Percentiles rank a stretch among this genome's conserved stretches.
These are phyloP conservation scores for Teunomyces funiuensis DNA, from an alignment of 805 yeast species.

Conservation along the genomic window DNA sequence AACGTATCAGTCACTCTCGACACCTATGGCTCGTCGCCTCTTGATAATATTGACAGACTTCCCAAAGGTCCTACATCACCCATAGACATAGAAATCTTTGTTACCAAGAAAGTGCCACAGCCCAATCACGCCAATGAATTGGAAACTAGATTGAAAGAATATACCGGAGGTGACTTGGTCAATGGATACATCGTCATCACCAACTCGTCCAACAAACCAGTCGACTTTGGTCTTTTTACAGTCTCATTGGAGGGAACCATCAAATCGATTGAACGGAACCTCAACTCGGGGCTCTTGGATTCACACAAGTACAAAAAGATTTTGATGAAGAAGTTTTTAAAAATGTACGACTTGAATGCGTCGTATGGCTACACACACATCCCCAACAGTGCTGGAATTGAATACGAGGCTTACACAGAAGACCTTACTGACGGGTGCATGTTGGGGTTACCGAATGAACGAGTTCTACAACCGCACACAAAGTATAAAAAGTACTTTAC, in stretches of 20 bases:
- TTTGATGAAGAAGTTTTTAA: constrained; percentile 49
- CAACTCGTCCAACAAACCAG: constrained; percentile 44
- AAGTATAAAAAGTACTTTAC: constrained; percentile 59
- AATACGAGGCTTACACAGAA: constrained; percentile 41
- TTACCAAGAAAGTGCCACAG: constrained; percentile 52
- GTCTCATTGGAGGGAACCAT: constrained; percentile 34
- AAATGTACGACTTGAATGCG: constrained; percentile 63
- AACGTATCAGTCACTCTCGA: constrained; percentile 14
- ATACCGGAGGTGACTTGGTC: constrained; percentile 41
- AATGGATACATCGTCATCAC: constrained; percentile 48
- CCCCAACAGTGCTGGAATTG: constrained; percentile 52
- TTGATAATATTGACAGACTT: constrained; percentile 52
- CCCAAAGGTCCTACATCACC: constrained; percentile 45
- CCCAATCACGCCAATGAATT: constrained; percentile 41
- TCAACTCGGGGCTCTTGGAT: constrained; percentile 11
- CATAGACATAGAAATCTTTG: constrained; percentile 47
- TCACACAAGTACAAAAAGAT: constrained; percentile 26
- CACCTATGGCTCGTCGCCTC: constrained; percentile 44
- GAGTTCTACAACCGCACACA: constrained; percentile 48
- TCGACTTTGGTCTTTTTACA: constrained; percentile 44
- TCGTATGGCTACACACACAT: constrained; percentile 50
- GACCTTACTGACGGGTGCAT: constrained; percentile 48
- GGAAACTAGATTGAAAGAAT: constrained; percentile 47
- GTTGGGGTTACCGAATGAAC: constrained; percentile 49
- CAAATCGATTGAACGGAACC: constrained; percentile 29